Conservation (phyloP, 805 yeast species). For the Metschnikowia vanudenii region DNA sequence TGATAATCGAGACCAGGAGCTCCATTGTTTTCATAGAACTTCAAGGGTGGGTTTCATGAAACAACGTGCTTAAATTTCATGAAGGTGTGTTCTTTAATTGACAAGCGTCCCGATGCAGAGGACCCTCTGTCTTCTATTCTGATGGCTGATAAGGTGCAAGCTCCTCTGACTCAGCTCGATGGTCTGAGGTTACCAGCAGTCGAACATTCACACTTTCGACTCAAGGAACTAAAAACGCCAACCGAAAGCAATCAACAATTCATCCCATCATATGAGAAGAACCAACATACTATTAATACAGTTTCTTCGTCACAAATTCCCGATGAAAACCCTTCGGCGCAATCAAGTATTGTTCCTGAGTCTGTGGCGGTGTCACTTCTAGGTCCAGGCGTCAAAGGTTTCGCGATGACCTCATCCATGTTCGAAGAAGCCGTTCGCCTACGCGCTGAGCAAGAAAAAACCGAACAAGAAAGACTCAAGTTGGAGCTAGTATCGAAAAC, state of each 20-base stretch:
- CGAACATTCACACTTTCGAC: not conserved
- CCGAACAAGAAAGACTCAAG: constrained; percentile 75
- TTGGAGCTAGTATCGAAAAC: constrained; percentile 61
- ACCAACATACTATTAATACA: not conserved
- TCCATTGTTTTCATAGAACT: constrained; percentile 1
- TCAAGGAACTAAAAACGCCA: not conserved
- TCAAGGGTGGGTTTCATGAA: constrained; percentile 6
- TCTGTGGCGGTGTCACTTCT: constrained; percentile 37
- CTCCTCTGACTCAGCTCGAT: not conserved
- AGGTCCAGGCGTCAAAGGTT: constrained; percentile 51
- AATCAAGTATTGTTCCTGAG: constrained; percentile 10
- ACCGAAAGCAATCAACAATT: not conserved
- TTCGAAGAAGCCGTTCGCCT: constrained; percentile 57
- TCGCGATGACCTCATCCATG: constrained; percentile 60
- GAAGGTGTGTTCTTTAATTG: constrained; percentile 44
- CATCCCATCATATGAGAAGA: not conserved
- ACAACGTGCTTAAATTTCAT: constrained; percentile 23
- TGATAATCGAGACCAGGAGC: not conserved
- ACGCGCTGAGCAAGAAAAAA: constrained; percentile 70
- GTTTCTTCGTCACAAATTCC: no score
- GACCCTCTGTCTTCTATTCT: constrained; percentile 5
- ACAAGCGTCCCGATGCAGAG: constrained; percentile 22
- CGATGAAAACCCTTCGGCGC: not conserved
- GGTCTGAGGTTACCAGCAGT: not conserved
- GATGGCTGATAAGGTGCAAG: constrained; percentile 1